Conservation (phyloP, 1,284 basidiomycete species). For the Puccinia coronata region DNA sequence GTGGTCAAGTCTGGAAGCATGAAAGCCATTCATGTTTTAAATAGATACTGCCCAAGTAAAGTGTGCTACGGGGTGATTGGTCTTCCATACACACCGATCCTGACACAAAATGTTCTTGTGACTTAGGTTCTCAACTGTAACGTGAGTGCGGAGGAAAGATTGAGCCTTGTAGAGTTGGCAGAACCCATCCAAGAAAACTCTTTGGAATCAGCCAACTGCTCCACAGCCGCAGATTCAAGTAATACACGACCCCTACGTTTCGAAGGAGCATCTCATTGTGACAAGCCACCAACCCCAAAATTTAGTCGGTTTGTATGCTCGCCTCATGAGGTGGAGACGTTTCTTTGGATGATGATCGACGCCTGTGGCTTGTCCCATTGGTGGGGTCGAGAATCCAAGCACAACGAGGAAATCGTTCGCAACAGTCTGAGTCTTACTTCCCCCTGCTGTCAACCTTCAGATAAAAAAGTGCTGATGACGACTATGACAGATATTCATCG, state of each 20-base stretch:
- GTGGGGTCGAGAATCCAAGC: conserved; percentile 32
- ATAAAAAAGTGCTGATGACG: not conserved
- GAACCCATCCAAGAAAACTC: conserved; percentile 18
- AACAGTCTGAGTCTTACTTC: conserved; percentile 30
- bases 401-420: conserved; percentile 34
- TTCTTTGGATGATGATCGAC: conserved; percentile 30
- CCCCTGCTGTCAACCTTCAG: not conserved
- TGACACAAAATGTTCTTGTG: not conserved
- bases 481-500: conserved; percentile 67
- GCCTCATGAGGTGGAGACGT: conserved; percentile 29
- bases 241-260: not conserved
- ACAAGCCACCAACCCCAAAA: conserved; percentile 28
- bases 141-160: conserved; percentile 28
- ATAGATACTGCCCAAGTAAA: conserved; percentile 37
- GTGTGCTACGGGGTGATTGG: not conserved
- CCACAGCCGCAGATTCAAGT: not conserved
- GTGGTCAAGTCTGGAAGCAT: not conserved
- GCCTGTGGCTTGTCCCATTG: conserved; percentile 32
- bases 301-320: conserved; percentile 39
- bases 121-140: conserved; percentile 24
- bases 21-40: conserved; percentile 7
- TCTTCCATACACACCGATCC: not conserved
- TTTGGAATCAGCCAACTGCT: not conserved
- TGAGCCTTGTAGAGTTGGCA: conserved; percentile 35
- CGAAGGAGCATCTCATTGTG: not conserved